Evolutionary conservation across 2,329 filamentous ascomycete genomes (phyloP), one percentile per base, ranked within the genome.

Genomic region (Arthrobotrys conoides): DNA sequence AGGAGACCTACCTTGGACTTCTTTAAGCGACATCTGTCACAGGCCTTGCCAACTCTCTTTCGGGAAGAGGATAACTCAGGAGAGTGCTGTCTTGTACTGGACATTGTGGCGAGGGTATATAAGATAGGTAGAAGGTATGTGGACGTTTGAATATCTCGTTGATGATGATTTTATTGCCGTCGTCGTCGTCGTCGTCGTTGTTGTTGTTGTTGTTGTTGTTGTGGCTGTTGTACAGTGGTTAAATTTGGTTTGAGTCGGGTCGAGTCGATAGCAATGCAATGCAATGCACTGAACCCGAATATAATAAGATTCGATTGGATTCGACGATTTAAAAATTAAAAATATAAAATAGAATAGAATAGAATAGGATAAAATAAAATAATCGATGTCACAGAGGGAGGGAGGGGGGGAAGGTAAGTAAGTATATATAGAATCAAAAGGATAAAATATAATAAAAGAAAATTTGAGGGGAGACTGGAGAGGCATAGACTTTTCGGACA

Each of bases 31-130:
- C 72, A 76, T 61, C 72, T 76, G 24, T 76, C 72, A 38, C 72
- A 76, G 44, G 72, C 72, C 65, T 76, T 76, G 30, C 72, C 72
- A 27, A 76, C 72, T 61, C 72, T 76, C 72, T 76, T 76, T 53
- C 72, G 48, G 57, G 72, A 76, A 5, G 72, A 65, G 57, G 72
- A 65, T 61, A 76, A 51, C 27, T 76, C 72, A 33, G 72, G 72
- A 33, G 72, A 76, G 61, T 76, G 66, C 63, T 76, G 72, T 33
- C 72, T 76, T 71, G 72, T 76, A 66, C 72, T 71, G 49, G 72
- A 76, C 72, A 76, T 76, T 70, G 30, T 64, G 9, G 33, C 12
- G 33, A 16, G n/a, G 22, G 51, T 71, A 44, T 51, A 41, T 75
- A 59, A 5, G 20, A 51, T 27, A 51, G 16, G 44, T 9, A 46